phyloP scores from a whole-genome alignment of 768 basidiomycete genomes.

The Pleurotus salmoneostramineus region DNA sequence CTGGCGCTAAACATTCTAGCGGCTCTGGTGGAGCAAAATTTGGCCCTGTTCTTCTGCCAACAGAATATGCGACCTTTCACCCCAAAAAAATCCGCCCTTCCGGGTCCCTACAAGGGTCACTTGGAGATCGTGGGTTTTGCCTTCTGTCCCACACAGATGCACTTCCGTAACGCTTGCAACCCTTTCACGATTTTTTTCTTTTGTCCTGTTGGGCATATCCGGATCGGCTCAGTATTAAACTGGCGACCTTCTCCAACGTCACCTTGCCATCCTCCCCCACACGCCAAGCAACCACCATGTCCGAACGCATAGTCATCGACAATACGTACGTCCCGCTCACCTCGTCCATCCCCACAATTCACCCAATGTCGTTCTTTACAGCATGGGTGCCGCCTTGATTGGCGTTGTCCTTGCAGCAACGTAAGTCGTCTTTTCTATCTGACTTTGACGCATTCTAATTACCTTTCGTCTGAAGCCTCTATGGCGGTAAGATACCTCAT shows the following conservation, averaged over 20 bases:
- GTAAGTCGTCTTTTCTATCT: constrained; percentile 29
- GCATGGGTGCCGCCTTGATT: constrained; percentile 46
- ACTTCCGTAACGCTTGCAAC: background rate
- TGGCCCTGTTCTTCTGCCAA: too few relatives aligned
- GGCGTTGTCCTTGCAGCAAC: constrained; percentile 44
- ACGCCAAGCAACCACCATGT: background rate
- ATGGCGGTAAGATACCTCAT: constrained; percentile 36
- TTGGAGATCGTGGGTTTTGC: background rate
- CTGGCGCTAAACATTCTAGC: too few relatives aligned
- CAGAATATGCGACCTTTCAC: too few relatives aligned
- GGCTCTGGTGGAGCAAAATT: too few relatives aligned
- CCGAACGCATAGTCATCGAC: constrained; percentile 19
- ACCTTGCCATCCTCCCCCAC: background rate
- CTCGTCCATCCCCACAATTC: background rate
- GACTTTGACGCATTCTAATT: background rate
- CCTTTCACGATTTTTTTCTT: background rate
- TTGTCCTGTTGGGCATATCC: background rate
- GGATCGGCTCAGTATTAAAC: background rate
- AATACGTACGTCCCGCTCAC: constrained; percentile 28
- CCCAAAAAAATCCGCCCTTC: too few relatives aligned
- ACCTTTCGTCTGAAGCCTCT: constrained; percentile 29
- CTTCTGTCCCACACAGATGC: background rate
- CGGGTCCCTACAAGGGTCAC: too few relatives aligned
- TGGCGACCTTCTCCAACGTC: background rate
- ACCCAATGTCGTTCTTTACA: constrained; percentile 13